Conservation (phyloP, 1,139 yeast species). For the Taphrina confusa region DNA sequence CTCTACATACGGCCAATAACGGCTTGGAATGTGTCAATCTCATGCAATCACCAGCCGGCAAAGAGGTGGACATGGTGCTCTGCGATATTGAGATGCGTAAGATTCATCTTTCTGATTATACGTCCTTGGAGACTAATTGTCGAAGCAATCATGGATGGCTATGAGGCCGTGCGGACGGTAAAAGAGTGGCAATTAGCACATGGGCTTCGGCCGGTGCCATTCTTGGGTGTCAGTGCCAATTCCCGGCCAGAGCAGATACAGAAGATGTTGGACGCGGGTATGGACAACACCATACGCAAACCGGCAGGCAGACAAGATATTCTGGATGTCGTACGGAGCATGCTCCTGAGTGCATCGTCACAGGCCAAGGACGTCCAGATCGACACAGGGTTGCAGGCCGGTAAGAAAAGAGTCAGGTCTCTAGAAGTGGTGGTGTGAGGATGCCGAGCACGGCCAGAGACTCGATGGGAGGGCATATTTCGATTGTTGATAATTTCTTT, state of each 20-base stretch:
- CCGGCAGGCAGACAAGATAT: slow-evolving; percentile 11
- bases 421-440: no score
- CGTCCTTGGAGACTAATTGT: neutral
- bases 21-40: slow-evolving; percentile 88
- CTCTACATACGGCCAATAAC: slow-evolving; percentile 80
- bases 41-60: neutral
- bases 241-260: slow-evolving; percentile 21
- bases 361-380: no score
- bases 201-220: neutral
- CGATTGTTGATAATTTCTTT: no score
- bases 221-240: slow-evolving; percentile 28
- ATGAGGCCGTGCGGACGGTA: slow-evolving; percentile 11
- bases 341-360: no score
- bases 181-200: slow-evolving; percentile 13
- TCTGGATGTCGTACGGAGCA: neutral
- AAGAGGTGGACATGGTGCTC: slow-evolving; percentile 14
- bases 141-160: slow-evolving; percentile 11
- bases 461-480: no score
- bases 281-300: slow-evolving; percentile 20
- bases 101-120: neutral
- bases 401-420: no score
- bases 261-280: slow-evolving; percentile 28
- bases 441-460: no score
- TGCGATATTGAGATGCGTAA: slow-evolving; percentile 35
- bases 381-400: no score